phyloP scores from a whole-genome alignment of 805 yeast species.

The Torulaspora indica region DNA sequence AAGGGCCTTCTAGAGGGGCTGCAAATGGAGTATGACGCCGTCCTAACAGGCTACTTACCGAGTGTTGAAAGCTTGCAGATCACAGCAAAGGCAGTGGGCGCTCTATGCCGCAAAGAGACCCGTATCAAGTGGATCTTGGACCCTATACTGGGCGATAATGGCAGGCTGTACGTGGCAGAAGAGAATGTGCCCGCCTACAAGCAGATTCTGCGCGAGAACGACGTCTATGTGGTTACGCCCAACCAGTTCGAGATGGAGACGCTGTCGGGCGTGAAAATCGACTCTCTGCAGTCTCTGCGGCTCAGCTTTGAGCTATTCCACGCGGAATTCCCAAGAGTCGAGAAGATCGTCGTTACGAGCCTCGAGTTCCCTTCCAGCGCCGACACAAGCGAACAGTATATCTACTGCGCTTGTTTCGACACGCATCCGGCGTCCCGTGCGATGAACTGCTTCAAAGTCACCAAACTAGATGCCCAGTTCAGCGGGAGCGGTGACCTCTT shows the following conservation, averaged over 20 bases:
- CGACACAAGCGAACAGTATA: slow-evolving; percentile 1
- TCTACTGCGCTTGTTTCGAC: slow-evolving; percentile 23
- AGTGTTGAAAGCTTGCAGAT: slow-evolving; percentile 50
- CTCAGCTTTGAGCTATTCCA: slow-evolving; percentile 42
- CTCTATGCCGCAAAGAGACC: slow-evolving; percentile 30
- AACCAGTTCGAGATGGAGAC: slow-evolving; percentile 72
- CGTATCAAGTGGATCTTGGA: slow-evolving; percentile 63
- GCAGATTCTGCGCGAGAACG: slow-evolving; percentile 41
- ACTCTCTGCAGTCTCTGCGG: slow-evolving; percentile 37
- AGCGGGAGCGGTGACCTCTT: slow-evolving; percentile 76
- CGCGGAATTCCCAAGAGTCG: slow-evolving; percentile 41
- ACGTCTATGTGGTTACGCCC: slow-evolving; percentile 56
- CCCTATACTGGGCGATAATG: slow-evolving; percentile 92
- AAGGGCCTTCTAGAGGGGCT: slow-evolving; percentile 50
- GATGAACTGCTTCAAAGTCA: slow-evolving; percentile 40
- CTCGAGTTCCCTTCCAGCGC: slow-evolving; percentile 29
- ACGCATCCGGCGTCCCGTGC: slow-evolving; percentile 35
- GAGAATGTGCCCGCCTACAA: slow-evolving; percentile 51
- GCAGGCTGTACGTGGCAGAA: slow-evolving; percentile 66
- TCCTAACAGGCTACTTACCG: slow-evolving; percentile 80
- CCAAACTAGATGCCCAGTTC: slow-evolving; percentile 53
- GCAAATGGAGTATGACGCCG: slow-evolving; percentile 52
- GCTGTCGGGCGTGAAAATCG: slow-evolving; percentile 46
- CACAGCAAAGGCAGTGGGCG: slow-evolving; percentile 42
- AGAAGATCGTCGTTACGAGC: slow-evolving; percentile 57